These are phyloP conservation scores for Epithemia pelagica DNA, from an alignment of 108 stramenopile species.

Conservation along the genomic window DNA sequence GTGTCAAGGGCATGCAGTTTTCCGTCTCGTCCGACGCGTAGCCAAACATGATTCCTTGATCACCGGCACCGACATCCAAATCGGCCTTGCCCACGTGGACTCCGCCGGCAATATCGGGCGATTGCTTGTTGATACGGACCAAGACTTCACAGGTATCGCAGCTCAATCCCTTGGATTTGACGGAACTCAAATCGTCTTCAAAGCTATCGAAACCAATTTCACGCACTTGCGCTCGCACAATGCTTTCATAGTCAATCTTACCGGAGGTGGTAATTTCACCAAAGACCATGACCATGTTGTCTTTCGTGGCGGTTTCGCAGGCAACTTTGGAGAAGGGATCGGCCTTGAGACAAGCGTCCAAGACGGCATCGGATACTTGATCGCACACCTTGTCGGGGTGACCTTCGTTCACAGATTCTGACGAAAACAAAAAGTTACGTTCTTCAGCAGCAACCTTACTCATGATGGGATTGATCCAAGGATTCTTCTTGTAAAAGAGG, in stretches of 20 bases:
- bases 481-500: too few relatives aligned
- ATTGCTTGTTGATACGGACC: slow-evolving; percentile 96
- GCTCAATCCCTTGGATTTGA: slow-evolving; percentile 89
- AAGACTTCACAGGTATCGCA: slow-evolving; percentile 97
- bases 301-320: slow-evolving; percentile 97
- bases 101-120: slow-evolving; percentile 93
- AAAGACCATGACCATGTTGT: slow-evolving; percentile 97
- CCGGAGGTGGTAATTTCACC: slow-evolving; percentile 96
- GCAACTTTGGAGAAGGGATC: slow-evolving; percentile 92
- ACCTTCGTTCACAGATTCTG: slow-evolving; percentile 95
- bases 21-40: slow-evolving; percentile 96
- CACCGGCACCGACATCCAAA: slow-evolving; percentile 93
- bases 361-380: slow-evolving; percentile 92
- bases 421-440: slow-evolving; percentile 84
- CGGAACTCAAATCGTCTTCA: slow-evolving; percentile 64
- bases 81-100: slow-evolving; percentile 89
- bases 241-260: slow-evolving; percentile 95
- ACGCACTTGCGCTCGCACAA: slow-evolving; percentile 92
- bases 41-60: slow-evolving; percentile 97
- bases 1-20: slow-evolving; percentile 90
- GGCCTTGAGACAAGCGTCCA: slow-evolving; percentile 92
- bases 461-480: slow-evolving; percentile 7
- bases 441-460: slow-evolving; percentile 43
- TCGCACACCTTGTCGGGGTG: slow-evolving; percentile 96
- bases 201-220: slow-evolving; percentile 94